Percentiles rank a stretch among this genome's conserved stretches.
phyloP scores from a whole-genome alignment of 116 monocot species.

The Cymodocea nodosa region DNA sequence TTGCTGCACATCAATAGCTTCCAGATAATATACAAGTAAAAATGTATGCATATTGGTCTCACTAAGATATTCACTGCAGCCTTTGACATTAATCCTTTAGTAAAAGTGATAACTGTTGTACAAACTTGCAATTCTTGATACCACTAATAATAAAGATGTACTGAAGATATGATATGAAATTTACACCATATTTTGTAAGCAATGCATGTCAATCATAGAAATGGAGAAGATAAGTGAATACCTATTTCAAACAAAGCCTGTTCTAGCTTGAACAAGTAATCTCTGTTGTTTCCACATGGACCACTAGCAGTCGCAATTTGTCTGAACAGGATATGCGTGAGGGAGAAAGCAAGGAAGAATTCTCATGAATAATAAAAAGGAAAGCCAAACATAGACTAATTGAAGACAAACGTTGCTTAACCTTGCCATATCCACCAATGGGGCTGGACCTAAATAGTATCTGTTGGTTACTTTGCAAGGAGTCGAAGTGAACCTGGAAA shows the following conservation, averaged over 20 bases:
- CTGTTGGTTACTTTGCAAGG: constrained; percentile 58
- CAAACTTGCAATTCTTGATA: too few relatives aligned
- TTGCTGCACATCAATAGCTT: too few relatives aligned
- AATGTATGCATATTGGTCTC: too few relatives aligned
- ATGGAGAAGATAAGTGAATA: background rate
- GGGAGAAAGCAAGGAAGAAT: background rate
- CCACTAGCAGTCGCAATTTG: constrained; percentile 94
- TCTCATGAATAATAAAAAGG: background rate
- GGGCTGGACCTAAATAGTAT: constrained; percentile 94
- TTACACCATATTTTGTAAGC: too few relatives aligned
- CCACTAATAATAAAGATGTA: too few relatives aligned
- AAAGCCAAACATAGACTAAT: background rate
- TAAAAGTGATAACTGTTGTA: too few relatives aligned
- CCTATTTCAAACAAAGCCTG: constrained; percentile 78
- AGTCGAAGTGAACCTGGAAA: constrained; percentile 77
- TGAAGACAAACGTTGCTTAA: constrained; percentile 7
- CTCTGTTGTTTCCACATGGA: constrained; percentile 93
- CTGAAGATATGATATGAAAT: too few relatives aligned
- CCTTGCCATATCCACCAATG: constrained; percentile 97
- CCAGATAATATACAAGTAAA: too few relatives aligned
- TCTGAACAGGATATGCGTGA: constrained; percentile 16
- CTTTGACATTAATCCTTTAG: too few relatives aligned
- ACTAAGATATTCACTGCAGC: too few relatives aligned
- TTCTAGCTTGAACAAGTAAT: constrained; percentile 83
- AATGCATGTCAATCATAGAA: too few relatives aligned